These are phyloP conservation scores for Margaritispora aquatica DNA, from an alignment of 495 filamentous ascomycete species.

Conservation along the genomic window DNA sequence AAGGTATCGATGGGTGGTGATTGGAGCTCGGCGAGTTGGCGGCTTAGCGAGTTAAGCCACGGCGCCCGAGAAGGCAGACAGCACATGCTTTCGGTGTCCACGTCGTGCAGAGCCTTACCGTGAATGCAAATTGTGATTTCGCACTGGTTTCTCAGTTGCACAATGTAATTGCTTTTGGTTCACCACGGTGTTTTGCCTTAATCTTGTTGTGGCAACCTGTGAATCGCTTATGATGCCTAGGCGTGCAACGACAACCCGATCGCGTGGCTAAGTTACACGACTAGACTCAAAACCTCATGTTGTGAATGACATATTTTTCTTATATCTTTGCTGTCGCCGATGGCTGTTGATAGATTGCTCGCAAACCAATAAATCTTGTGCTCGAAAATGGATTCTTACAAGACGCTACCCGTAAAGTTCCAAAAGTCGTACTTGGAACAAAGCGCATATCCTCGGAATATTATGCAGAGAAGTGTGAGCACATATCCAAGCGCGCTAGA, in stretches of 20 bases:
- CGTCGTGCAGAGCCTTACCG: not conserved
- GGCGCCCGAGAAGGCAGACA: not conserved
- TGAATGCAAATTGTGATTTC: no score
- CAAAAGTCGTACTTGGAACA: not conserved
- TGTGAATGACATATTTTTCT: no score
- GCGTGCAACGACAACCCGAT: no score
- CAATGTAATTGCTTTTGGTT: not conserved
- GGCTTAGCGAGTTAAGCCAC: not conserved
- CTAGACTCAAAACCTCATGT: no score
- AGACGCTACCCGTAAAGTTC: not conserved
- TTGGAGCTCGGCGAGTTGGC: no score
- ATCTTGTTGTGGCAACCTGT: not conserved
- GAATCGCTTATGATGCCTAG: not conserved
- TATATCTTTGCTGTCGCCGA: no score
- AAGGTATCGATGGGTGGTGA: not conserved
- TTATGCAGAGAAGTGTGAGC: not conserved
- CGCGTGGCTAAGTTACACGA: no score
- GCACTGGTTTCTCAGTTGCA: no score
- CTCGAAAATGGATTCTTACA: not conserved
- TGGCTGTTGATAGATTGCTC: no score
- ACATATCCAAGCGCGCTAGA: constrained; percentile 1
- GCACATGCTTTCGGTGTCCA: not conserved
- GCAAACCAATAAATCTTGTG: not conserved
- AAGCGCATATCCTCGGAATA: not conserved
- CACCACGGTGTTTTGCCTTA: not conserved